Evolutionary conservation across 2,329 filamentous ascomycete genomes (phyloP).

Genomic region (Nannizziopsis barbatae): DNA sequence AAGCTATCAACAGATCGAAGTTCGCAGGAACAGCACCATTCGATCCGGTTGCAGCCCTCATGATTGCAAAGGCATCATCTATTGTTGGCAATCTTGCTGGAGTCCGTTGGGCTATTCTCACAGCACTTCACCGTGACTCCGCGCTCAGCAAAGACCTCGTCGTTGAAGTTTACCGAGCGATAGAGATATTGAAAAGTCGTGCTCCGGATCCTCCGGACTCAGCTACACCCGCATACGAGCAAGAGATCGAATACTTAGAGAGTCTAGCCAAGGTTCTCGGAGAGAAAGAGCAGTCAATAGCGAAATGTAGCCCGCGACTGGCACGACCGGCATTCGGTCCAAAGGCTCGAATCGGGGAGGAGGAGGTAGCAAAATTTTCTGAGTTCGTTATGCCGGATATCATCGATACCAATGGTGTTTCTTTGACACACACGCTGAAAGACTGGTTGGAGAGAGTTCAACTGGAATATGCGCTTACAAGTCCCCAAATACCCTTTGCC

Average conservation of each 20-base stretch:
- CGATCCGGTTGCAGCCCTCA: slow-evolving; percentile 30
- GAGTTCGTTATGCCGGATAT: slow-evolving; percentile 1
- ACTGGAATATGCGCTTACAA: slow-evolving; percentile 9
- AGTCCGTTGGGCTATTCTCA: slow-evolving; percentile 32
- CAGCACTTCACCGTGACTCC: slow-evolving; percentile 26
- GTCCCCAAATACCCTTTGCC: neutral
- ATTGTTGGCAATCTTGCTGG: slow-evolving; percentile 24
- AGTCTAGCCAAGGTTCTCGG: slow-evolving; percentile 8
- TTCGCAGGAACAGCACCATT: slow-evolving; percentile 26
- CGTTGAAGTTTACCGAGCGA: slow-evolving; percentile 24
- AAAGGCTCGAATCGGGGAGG: neutral
- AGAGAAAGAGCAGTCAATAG: neutral
- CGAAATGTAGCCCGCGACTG: neutral
- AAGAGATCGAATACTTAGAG: slow-evolving; percentile 9
- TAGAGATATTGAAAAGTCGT: slow-evolving; percentile 6
- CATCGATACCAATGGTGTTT: neutral
- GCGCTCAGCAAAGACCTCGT: slow-evolving; percentile 25
- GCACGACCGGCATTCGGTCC: neutral
- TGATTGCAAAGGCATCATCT: slow-evolving; percentile 29
- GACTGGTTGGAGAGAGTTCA: slow-evolving; percentile 12
- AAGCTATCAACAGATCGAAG: slow-evolving; percentile 29
- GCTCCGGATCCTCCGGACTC: neutral
- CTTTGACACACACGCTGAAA: neutral
- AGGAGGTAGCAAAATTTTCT: neutral
- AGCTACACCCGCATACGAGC: neutral